Conservation (phyloP, 805 yeast species). For the Spathaspora sp. region DNA sequence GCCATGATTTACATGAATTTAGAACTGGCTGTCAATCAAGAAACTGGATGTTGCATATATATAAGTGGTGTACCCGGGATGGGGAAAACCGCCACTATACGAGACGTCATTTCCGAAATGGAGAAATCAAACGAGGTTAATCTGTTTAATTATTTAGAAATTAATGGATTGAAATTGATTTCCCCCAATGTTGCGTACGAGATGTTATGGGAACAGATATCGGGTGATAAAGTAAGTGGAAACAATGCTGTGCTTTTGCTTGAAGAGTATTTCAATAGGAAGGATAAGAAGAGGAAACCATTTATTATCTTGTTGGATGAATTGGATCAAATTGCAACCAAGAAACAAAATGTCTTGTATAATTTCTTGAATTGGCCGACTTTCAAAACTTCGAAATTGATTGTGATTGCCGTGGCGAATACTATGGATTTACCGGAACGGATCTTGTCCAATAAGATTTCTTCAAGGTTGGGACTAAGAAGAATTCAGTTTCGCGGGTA, state of each 20-base stretch:
- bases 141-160: slow-evolving; percentile 72
- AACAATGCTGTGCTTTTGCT: slow-evolving; percentile 62
- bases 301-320: slow-evolving; percentile 85
- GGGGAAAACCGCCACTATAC: slow-evolving; percentile 90
- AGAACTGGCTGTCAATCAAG: slow-evolving; percentile 65
- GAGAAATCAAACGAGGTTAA: slow-evolving; percentile 32
- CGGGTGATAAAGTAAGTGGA: slow-evolving; percentile 54
- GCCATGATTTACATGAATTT: slow-evolving; percentile 62
- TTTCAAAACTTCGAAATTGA: slow-evolving; percentile 67
- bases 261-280: slow-evolving; percentile 61
- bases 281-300: slow-evolving; percentile 41
- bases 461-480: slow-evolving; percentile 85
- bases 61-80: slow-evolving; percentile 98
- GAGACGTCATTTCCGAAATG: slow-evolving; percentile 78
- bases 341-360: slow-evolving; percentile 82
- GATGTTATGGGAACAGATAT: slow-evolving; percentile 71
- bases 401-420: slow-evolving; percentile 92
- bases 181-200: slow-evolving; percentile 82
- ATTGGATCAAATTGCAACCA: slow-evolving; percentile 84
- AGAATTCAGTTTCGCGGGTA: slow-evolving; percentile 89
- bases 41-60: slow-evolving; percentile 80
- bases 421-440: slow-evolving; percentile 97
- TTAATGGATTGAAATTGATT: slow-evolving; percentile 84
- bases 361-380: slow-evolving; percentile 98
- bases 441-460: slow-evolving; percentile 77